Evolutionary conservation across 2,329 filamentous ascomycete genomes (phyloP), one percentile per base, ranked within the genome.

Genomic region (Fusarium nygamai): DNA sequence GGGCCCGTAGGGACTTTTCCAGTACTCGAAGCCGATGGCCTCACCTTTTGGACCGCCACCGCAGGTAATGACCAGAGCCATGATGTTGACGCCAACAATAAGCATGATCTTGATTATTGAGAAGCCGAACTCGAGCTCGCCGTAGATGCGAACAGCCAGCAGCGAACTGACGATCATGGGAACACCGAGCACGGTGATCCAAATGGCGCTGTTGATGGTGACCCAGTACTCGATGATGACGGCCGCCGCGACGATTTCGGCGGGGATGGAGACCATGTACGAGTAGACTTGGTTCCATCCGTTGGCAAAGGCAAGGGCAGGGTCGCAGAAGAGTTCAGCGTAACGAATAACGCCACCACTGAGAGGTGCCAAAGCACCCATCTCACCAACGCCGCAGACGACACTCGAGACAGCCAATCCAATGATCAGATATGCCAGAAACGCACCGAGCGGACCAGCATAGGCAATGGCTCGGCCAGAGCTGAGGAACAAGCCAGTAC

Each of bases 51-150:
- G 61, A n/a, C 61, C 61, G 3, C 65, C 61, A 9, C 61, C 61
- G 19, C 56, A 64, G 36, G 57, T 61, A 1, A 64, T 61, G 36
- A 64, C 51, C n/a, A 64, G 20, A 13, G 36, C 29, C 43, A 64
- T 48, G 7, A 64, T 61, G 2, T 67, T 68, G 34, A 67, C 29
- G 39, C 53, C 48, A 19, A 68, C 33, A 44, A 66, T 54, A 27
- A 68, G 54, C 19, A 53, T 38, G 20, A 66, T 68, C 20, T 66
- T 53, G 9, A 68, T 33, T 1, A 65, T n/a, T 11, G 65, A 57
- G 41, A 59, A 60, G n/a, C 51, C 38, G 20, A 68, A 68, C 41
- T 68, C 65, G 17, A 60, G 53, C 41, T 66, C 47, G 24, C 61
- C 65, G 10, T 46, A 61, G 13, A 67, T 3, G 4, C 65, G 46